phyloP scores from a whole-genome alignment of 192 early-diverging fungal genomes.

The Entomortierella beljakovae region DNA sequence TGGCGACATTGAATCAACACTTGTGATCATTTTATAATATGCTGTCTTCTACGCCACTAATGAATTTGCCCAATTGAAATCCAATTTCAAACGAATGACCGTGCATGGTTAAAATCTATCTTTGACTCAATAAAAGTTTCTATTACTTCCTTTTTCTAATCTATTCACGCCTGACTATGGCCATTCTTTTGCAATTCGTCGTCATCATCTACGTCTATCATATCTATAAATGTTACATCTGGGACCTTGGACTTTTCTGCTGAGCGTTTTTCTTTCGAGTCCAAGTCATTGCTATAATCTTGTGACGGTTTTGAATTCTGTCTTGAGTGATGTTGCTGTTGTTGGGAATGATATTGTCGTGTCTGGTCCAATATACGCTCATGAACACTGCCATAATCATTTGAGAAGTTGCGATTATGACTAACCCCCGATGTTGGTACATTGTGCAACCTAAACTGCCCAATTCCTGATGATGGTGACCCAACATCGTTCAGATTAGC shows the following conservation, averaged over 20 bases:
- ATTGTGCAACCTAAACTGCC: slow-evolving; percentile 7
- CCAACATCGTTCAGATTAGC: neutral
- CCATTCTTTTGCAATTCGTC: neutral
- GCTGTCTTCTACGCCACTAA: too few species aligned
- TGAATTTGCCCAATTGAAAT: too few species aligned
- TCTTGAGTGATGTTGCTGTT: slow-evolving; percentile 28
- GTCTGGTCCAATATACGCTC: slow-evolving; percentile 7
- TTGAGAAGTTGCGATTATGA: neutral
- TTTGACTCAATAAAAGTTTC: slow-evolving; percentile 7
- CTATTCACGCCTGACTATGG: neutral
- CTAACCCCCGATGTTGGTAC: neutral
- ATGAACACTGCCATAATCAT: neutral
- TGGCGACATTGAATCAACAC: too few species aligned
- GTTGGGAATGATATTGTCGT: slow-evolving; percentile 25
- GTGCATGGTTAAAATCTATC: too few species aligned
- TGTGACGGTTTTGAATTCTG: slow-evolving; percentile 24
- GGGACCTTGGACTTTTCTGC: too few species aligned
- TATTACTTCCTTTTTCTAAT: slow-evolving; percentile 11
- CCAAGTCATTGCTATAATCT: neutral
- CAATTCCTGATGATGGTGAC: neutral
- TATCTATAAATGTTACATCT: too few species aligned
- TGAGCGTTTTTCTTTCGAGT: too few species aligned
- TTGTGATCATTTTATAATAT: too few species aligned
- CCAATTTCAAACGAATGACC: too few species aligned
- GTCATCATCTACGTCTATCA: too few species aligned